Conservation (phyloP, 176 grass and related monocot genomes). For the Raddia guianensis region DNA sequence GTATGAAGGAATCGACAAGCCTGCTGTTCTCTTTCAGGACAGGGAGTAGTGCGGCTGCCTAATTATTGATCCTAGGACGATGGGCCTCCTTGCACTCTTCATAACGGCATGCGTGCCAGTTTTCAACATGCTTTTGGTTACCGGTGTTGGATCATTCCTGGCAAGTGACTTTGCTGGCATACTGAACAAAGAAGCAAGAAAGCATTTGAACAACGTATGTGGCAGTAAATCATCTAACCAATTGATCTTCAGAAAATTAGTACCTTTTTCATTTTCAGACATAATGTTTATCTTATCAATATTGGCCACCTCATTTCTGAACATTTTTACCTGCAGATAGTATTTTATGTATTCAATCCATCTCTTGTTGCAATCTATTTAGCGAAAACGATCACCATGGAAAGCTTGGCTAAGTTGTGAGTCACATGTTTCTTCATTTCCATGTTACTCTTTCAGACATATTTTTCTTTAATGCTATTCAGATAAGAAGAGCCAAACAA, state of each 20-base stretch:
- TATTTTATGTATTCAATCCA: conserved; percentile 91
- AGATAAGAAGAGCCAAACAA: conserved; percentile 8
- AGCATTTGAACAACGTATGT: conserved; percentile 82
- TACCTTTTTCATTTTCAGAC: background rate
- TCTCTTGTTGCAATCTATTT: conserved; percentile 58
- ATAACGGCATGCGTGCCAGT: conserved; percentile 74
- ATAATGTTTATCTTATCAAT: background rate
- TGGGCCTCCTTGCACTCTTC: conserved; percentile 75
- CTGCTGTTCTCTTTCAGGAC: background rate
- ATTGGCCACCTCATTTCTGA: background rate
- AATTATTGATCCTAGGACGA: conserved; percentile 23
- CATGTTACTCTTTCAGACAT: background rate
- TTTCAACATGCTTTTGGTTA: conserved; percentile 72
- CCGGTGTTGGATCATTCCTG: conserved; percentile 73
- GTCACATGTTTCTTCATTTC: conserved; percentile 27
- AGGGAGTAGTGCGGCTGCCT: background rate
- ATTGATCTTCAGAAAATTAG: background rate
- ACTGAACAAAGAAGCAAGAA: conserved; percentile 60
- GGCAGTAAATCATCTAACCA: conserved; percentile 12
- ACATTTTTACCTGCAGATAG: conserved; percentile 49
- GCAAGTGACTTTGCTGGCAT: conserved; percentile 56
- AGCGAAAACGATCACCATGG: conserved; percentile 75
- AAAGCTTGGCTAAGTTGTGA: conserved; percentile 77
- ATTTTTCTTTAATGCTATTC: background rate
- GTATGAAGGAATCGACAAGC: background rate